Conservation (phyloP, 768 basidiomycete genomes). For the Pilatotrama ljubarskyi region DNA sequence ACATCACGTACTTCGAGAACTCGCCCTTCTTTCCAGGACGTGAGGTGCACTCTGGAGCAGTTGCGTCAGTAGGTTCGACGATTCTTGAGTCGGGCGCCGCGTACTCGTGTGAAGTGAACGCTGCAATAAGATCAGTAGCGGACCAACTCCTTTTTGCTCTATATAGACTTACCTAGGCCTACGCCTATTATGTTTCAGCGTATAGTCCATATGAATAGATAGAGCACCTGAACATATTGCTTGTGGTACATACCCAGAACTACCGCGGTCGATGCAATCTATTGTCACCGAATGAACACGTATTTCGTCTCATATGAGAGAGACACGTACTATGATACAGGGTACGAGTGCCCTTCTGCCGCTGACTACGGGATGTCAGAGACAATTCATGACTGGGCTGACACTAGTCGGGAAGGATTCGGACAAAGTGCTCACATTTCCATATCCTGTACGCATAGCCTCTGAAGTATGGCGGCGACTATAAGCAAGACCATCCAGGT, state of each 20-base stretch:
- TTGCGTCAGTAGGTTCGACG: too few relatives aligned
- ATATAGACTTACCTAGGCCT: not conserved
- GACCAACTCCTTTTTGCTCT: too few relatives aligned
- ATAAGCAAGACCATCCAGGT: not conserved
- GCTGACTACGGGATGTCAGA: not conserved
- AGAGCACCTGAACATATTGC: too few relatives aligned
- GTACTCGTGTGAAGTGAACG: too few relatives aligned
- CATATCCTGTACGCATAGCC: slow-evolving; percentile 17
- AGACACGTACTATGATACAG: not conserved
- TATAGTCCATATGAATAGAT: not conserved
- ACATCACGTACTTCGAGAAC: not conserved
- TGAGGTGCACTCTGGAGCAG: not conserved
- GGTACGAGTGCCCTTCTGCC: not conserved
- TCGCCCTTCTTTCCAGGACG: not conserved
- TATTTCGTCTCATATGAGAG: too few relatives aligned
- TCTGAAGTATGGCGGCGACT: not conserved
- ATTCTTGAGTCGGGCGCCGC: too few relatives aligned
- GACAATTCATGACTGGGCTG: too few relatives aligned
- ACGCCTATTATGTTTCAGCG: not conserved
- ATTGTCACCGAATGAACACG: not conserved
- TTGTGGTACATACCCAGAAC: not conserved
- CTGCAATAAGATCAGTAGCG: too few relatives aligned
- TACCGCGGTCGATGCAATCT: not conserved
- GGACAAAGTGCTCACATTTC: slow-evolving; percentile 8
- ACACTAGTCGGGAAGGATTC: too few relatives aligned